phyloP scores from a whole-genome alignment of 176 grass and related monocot genomes.

The Carex cristatella region DNA sequence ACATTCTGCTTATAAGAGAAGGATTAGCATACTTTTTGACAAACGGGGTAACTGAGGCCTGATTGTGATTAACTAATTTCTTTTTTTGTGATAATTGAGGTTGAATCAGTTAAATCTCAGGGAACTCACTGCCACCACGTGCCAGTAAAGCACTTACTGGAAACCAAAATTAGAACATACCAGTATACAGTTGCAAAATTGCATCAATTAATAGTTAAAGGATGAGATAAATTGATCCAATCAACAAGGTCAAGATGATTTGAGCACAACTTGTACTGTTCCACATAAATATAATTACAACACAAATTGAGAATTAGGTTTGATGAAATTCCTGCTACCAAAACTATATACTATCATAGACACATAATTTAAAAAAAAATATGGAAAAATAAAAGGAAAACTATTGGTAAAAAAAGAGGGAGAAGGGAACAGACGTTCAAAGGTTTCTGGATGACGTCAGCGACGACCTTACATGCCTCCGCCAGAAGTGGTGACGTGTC shows the following conservation, averaged over 20 bases:
- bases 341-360: background rate
- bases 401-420: background rate
- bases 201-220: background rate
- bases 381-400: background rate
- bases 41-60: background rate
- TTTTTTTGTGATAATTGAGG: background rate
- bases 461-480: too few species aligned
- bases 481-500: conserved; percentile 30
- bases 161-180: background rate
- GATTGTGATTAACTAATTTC: background rate
- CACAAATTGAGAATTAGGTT: background rate
- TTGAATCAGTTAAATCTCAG: background rate
- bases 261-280: background rate
- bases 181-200: background rate
- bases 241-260: background rate
- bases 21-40: background rate
- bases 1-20: background rate
- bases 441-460: conserved; percentile 43
- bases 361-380: background rate
- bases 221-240: too few species aligned
- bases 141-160: background rate
- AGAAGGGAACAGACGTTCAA: conserved; percentile 33
- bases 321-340: background rate
- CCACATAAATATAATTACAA: background rate
- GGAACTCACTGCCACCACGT: background rate